phyloP scores from a whole-genome alignment of 1,284 basidiomycete species.

The Golubevia pallescens region DNA sequence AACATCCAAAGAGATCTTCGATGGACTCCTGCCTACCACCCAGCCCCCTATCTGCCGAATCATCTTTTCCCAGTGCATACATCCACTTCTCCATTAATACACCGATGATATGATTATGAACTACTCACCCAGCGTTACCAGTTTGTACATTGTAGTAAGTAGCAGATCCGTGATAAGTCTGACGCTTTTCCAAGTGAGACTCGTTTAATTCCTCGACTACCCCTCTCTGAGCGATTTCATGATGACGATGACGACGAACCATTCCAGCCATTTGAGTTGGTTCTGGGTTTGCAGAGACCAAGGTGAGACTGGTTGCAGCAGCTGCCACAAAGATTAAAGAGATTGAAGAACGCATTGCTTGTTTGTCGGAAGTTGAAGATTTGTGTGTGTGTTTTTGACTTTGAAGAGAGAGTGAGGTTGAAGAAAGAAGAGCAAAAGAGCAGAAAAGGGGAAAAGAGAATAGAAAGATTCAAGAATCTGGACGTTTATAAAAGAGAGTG shows the following conservation, averaged over 20 bases:
- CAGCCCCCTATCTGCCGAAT: no score
- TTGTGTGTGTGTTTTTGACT: background rate
- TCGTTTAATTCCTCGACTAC: slow-evolving; percentile 9
- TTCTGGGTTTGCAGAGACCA: slow-evolving; percentile 17
- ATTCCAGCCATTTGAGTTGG: slow-evolving; percentile 23
- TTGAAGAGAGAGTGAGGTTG: slow-evolving; percentile 3
- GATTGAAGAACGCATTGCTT: background rate
- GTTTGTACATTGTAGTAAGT: slow-evolving; percentile 53
- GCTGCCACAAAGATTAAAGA: slow-evolving; percentile 19
- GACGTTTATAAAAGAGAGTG: no score
- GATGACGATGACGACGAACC: slow-evolving; percentile 13
- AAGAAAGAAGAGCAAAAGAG: no score
- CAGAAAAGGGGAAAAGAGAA: slow-evolving; percentile 2
- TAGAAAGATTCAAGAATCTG: background rate
- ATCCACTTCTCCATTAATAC: no score
- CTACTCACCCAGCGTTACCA: slow-evolving; percentile 37
- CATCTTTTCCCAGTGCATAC: no score
- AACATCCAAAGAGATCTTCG: no score
- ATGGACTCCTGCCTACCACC: no score
- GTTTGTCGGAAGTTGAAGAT: slow-evolving; percentile 2
- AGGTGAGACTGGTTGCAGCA: slow-evolving; percentile 7
- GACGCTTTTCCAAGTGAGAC: slow-evolving; percentile 10
- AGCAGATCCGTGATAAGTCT: slow-evolving; percentile 32
- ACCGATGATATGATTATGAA: no score
- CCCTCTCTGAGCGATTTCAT: slow-evolving; percentile 6